A percentile compares a stretch with the other conserved stretches of the same genome.
Conservation (phyloP, 1,284 basidiomycete genomes). For the Cryptococcus sp. region DNA sequence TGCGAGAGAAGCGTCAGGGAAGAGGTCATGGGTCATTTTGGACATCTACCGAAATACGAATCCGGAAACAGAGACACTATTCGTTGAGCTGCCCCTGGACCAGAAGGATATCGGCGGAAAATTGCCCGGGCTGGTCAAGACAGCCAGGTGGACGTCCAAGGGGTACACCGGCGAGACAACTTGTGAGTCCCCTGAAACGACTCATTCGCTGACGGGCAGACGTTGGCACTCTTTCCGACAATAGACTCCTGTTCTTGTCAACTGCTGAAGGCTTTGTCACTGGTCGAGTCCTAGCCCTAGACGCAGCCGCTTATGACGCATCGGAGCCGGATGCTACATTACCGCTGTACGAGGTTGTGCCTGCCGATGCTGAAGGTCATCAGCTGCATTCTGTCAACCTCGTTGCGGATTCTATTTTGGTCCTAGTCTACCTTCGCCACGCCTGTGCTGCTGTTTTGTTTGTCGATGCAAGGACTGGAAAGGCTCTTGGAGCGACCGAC, state of each 20-base stretch:
- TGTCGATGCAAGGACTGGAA: slow-evolving; percentile 19
- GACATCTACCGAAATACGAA: slow-evolving; percentile 24
- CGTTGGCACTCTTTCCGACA: slow-evolving; percentile 14
- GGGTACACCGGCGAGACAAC: slow-evolving; percentile 19
- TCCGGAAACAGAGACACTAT: slow-evolving; percentile 21
- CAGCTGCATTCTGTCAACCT: slow-evolving; percentile 15
- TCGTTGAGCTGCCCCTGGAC: slow-evolving; percentile 15
- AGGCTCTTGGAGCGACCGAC: slow-evolving; percentile 18
- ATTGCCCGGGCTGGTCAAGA: slow-evolving; percentile 4
- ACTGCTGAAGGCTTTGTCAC: slow-evolving; percentile 16
- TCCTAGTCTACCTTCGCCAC: slow-evolving; percentile 22
- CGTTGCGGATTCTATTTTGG: slow-evolving; percentile 14
- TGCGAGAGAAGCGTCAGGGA: background rate
- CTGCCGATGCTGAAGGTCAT: slow-evolving; percentile 13
- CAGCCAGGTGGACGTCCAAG: slow-evolving; percentile 14
- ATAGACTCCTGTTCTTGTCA: slow-evolving; percentile 18
- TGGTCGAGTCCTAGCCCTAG: slow-evolving; percentile 19
- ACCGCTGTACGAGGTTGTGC: slow-evolving; percentile 13
- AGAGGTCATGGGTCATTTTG: slow-evolving; percentile 12
- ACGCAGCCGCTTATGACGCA: slow-evolving; percentile 9
- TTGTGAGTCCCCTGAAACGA: slow-evolving; percentile 8
- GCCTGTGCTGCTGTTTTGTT: slow-evolving; percentile 25
- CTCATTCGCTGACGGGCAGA: slow-evolving; percentile 9
- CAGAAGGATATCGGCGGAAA: background rate
- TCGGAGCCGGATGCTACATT: slow-evolving; percentile 2